Percentiles rank a stretch among this genome's conserved stretches.
These are phyloP conservation scores for Tulasnella sp. DNA, from an alignment of 768 basidiomycete species.

Conservation along the genomic window DNA sequence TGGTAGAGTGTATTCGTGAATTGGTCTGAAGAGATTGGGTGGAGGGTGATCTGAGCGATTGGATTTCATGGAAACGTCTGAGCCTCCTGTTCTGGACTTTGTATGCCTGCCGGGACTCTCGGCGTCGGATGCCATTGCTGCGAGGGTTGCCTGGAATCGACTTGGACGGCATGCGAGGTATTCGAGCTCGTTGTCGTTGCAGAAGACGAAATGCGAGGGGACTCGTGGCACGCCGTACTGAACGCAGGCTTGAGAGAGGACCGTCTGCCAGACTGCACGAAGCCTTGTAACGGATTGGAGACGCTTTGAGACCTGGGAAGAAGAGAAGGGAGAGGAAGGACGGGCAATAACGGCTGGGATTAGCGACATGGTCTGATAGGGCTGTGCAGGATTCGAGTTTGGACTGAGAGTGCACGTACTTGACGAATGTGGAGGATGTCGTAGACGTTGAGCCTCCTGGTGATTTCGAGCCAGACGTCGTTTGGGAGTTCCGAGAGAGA, in stretches of 20 bases:
- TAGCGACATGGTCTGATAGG: background rate
- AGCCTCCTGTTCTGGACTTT: background rate
- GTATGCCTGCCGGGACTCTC: background rate
- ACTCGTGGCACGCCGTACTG: slow-evolving; percentile 16
- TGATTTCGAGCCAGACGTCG: slow-evolving; percentile 19
- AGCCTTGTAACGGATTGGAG: background rate
- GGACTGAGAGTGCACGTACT: slow-evolving; percentile 2
- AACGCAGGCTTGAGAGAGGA: background rate
- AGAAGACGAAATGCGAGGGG: background rate
- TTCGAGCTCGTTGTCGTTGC: background rate
- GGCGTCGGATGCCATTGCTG: background rate
- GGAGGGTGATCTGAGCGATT: background rate
- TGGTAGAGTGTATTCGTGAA: slow-evolving; percentile 18
- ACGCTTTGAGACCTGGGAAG: slow-evolving; percentile 12
- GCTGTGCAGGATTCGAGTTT: background rate
- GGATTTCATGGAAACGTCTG: background rate
- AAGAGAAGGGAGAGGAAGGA: background rate
- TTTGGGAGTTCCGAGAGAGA: background rate
- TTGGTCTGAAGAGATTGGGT: background rate
- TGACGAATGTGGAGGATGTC: slow-evolving; percentile 12
- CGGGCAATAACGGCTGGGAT: background rate
- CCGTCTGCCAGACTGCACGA: background rate
- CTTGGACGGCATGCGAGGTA: slow-evolving; percentile 12
- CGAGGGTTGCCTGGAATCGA: background rate
- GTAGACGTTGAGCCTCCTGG: slow-evolving; percentile 3